These are phyloP conservation scores for Fusarium tupiense DNA, from an alignment of 2,329 filamentous ascomycete species.

Conservation along the genomic window DNA sequence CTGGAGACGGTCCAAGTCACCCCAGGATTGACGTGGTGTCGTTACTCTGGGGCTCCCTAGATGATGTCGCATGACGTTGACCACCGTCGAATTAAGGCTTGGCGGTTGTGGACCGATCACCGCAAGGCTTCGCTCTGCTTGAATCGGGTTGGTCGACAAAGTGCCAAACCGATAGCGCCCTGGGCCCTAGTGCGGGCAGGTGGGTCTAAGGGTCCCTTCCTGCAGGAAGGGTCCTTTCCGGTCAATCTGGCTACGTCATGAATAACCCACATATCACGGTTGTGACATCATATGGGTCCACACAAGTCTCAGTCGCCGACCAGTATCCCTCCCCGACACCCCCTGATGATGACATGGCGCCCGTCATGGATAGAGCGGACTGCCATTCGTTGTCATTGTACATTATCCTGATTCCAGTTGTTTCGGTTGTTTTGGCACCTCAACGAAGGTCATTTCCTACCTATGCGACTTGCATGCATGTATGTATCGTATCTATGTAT, in stretches of 20 bases:
- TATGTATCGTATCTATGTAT: conserved; percentile 2
- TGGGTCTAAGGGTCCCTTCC: conserved; percentile 46
- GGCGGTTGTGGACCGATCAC: conserved; percentile 31
- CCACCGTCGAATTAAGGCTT: conserved; percentile 30
- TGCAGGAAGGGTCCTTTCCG: conserved; percentile 45
- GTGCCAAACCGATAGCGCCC: conserved; percentile 18
- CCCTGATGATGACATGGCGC: conserved; percentile 43
- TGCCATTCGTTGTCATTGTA: conserved; percentile 4
- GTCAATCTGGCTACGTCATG: conserved; percentile 20
- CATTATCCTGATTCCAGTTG: conserved; percentile 18
- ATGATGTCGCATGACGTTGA: conserved; percentile 46
- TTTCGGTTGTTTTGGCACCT: conserved; percentile 24
- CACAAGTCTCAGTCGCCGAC: conserved; percentile 14
- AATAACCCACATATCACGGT: background rate
- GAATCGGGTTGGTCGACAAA: conserved; percentile 25
- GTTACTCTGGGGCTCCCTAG: conserved; percentile 9
- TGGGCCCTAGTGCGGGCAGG: conserved; percentile 15
- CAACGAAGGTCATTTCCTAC: conserved; percentile 21
- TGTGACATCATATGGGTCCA: conserved; percentile 29
- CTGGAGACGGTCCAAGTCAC: background rate
- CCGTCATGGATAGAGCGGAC: conserved; percentile 24
- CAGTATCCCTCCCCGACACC: conserved; percentile 6
- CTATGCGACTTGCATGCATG: conserved; percentile 31
- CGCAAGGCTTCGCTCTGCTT: conserved; percentile 22
- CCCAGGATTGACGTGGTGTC: conserved; percentile 1